A percentile compares a stretch with the other conserved stretches of the same genome.
These are phyloP conservation scores for Marsdenia floribunda DNA, from an alignment of 257 asterid genomes.

Conservation along the genomic window DNA sequence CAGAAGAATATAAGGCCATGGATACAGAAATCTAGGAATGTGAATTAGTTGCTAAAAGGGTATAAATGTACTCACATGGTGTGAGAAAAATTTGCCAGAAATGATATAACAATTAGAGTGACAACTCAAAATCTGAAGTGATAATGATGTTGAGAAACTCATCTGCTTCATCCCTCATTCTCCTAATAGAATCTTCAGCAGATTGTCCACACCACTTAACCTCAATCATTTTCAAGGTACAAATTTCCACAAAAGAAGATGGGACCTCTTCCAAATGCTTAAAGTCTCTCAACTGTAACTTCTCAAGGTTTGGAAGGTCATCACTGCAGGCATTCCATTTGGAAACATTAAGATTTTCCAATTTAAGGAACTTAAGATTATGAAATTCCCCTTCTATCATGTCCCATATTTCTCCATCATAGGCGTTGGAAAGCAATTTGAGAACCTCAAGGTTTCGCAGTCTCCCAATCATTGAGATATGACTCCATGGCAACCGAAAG, in stretches of 20 bases:
- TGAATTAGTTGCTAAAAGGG: too few relatives aligned
- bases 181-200: background rate
- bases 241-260: background rate
- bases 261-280: background rate
- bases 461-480: background rate
- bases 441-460: background rate
- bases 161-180: conserved; percentile 10
- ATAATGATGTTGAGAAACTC: background rate
- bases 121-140: background rate
- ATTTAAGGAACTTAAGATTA: background rate
- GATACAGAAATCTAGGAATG: too few relatives aligned
- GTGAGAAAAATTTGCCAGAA: too few relatives aligned
- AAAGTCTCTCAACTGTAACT: background rate
- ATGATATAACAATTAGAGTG: too few relatives aligned
- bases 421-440: background rate
- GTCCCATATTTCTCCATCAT: conserved; percentile 3
- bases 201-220: background rate
- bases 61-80: too few relatives aligned
- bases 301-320: conserved; percentile 3
- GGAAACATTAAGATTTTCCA: background rate
- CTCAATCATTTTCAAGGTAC: background rate
- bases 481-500: background rate
- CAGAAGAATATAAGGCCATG: too few relatives aligned
- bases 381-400: background rate
- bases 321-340: background rate